These are phyloP conservation scores for Trichoderma guizhouense DNA, from an alignment of 2,329 filamentous ascomycete species.

Conservation along the genomic window DNA sequence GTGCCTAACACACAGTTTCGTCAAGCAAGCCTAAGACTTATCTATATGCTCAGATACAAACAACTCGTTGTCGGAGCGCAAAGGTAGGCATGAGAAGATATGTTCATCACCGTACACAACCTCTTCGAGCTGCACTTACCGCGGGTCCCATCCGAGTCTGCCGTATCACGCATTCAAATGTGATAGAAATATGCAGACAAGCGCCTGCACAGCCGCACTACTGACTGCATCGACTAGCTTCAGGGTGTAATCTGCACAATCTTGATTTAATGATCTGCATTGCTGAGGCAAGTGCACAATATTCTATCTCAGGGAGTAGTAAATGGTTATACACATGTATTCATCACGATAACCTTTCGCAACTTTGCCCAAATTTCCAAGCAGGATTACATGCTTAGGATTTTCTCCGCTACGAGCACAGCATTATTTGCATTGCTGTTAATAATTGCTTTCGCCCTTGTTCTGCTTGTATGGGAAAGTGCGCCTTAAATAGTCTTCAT, in stretches of 20 bases:
- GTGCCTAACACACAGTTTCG: background rate
- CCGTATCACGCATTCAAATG: background rate
- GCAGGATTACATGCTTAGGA: background rate
- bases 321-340: background rate
- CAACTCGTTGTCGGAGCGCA: background rate
- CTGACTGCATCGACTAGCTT: background rate
- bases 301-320: background rate
- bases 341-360: background rate
- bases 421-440: background rate
- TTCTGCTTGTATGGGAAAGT: background rate
- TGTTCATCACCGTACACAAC: background rate
- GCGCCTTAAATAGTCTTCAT: background rate
- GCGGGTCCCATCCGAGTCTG: background rate
- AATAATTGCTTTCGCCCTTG: background rate
- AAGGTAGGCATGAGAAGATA: background rate
- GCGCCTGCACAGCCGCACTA: background rate
- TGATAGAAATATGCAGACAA: background rate
- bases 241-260: background rate
- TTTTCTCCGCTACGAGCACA: background rate
- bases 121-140: background rate
- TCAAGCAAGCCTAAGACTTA: background rate
- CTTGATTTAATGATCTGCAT: background rate
- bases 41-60: background rate
- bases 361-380: background rate
- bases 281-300: background rate